These are phyloP conservation scores for Colletotrichum endophyticum DNA, from an alignment of 2,329 filamentous ascomycete genomes.

Conservation along the genomic window DNA sequence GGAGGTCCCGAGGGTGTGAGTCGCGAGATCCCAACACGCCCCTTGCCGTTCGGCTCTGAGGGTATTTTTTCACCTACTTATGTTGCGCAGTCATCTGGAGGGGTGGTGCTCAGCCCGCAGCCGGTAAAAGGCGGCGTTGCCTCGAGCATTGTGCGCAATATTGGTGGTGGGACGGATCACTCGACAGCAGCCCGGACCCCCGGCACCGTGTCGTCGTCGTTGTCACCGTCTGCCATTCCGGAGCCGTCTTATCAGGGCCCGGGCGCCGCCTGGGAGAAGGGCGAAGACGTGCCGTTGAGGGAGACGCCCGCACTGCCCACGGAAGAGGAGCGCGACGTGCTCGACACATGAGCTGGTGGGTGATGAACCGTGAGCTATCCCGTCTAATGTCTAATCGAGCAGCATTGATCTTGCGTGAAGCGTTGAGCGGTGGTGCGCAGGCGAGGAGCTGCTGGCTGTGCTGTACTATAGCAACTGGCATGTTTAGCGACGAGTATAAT, in stretches of 20 bases:
- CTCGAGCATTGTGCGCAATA: conserved; percentile 37
- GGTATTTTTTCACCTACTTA: conserved; percentile 49
- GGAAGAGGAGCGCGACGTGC: conserved; percentile 45
- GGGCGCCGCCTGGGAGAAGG: conserved; percentile 56
- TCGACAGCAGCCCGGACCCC: neutral
- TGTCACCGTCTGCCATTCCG: conserved; percentile 34
- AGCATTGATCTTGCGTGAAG: neutral
- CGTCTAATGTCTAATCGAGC: conserved; percentile 9
- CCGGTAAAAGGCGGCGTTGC: conserved; percentile 45
- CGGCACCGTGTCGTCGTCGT: neutral
- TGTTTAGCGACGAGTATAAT: neutral
- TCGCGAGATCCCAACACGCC: conserved; percentile 51
- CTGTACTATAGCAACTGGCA: neutral
- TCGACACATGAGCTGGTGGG: conserved; percentile 35
- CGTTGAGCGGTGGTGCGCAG: neutral
- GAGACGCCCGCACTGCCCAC: conserved; percentile 43
- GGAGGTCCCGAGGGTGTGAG: conserved; percentile 32
- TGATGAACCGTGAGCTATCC: neutral
- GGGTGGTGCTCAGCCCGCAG: conserved; percentile 42
- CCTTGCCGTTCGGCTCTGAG: conserved; percentile 60
- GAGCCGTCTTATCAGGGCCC: conserved; percentile 56
- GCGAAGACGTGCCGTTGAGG: conserved; percentile 41
- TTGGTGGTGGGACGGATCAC: conserved; percentile 25
- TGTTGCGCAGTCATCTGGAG: conserved; percentile 39
- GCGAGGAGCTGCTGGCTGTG: neutral